Conservation (phyloP, 208 protist species). For the Phytomonas sp. region DNA sequence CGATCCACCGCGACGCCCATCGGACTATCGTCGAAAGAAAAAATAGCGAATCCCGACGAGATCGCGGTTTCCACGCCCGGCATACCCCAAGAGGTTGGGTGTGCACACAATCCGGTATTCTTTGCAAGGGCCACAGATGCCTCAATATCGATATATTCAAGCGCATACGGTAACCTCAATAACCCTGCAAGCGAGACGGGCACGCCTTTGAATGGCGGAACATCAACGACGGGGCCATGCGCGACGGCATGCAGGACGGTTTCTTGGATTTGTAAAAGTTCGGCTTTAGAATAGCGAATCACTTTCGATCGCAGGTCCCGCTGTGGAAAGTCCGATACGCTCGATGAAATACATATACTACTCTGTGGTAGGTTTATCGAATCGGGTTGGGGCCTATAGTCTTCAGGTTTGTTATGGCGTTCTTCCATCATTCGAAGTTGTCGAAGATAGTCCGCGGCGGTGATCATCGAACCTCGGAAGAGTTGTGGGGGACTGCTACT, state of each 20-base stretch:
- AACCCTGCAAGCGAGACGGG: constrained; percentile 31
- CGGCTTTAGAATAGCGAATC: constrained; percentile 23
- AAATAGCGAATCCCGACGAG: constrained; percentile 16
- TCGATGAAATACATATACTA: neutral
- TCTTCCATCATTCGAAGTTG: neutral
- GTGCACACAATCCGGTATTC: neutral
- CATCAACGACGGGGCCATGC: constrained; percentile 24
- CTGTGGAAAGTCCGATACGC: neutral
- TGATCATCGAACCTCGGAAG: neutral
- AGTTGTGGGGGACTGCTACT: neutral
- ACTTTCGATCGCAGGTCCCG: neutral
- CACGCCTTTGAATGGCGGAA: constrained; percentile 34
- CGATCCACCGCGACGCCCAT: neutral
- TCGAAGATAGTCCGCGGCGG: neutral
- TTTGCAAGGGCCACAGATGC: constrained; percentile 18
- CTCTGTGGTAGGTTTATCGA: neutral
- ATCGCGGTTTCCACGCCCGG: neutral
- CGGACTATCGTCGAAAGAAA: neutral
- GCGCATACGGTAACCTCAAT: constrained; percentile 24
- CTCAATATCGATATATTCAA: constrained; percentile 50
- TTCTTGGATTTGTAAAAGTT: constrained; percentile 23
- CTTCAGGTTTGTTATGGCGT: neutral
- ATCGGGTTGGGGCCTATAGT: neutral
- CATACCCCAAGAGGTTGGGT: neutral
- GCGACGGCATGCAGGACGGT: constrained; percentile 21